A percentile compares a stretch with the other conserved stretches of the same genome.
Conservation (phyloP, 2,329 filamentous ascomycete species). For the Colletotrichum phormii region DNA sequence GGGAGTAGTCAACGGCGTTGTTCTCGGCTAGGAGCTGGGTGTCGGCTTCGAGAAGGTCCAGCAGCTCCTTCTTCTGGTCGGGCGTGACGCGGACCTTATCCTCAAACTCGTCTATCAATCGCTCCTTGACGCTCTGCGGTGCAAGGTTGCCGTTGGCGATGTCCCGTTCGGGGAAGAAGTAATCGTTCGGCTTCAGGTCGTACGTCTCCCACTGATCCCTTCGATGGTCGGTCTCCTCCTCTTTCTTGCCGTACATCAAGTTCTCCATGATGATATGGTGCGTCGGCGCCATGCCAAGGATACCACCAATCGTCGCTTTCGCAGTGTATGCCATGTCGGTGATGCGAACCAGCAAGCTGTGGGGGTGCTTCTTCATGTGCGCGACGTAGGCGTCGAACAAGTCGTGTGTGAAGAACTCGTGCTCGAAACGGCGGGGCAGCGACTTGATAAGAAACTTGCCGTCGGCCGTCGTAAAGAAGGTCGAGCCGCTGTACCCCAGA, state of each 20-base stretch:
- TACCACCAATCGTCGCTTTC: conserved; percentile 66
- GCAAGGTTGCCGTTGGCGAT: conserved; percentile 73
- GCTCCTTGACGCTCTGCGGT: conserved; percentile 72
- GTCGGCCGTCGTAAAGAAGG: conserved; percentile 77
- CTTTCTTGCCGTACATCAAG: conserved; percentile 70
- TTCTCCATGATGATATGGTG: conserved; percentile 87
- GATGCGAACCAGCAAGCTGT: conserved; percentile 76
- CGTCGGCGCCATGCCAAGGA: conserved; percentile 71
- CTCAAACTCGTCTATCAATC: conserved; percentile 74
- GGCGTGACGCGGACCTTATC: conserved; percentile 71
- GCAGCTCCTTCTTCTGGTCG: conserved; percentile 66
- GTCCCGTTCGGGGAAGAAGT: conserved; percentile 82
- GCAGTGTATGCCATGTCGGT: conserved; percentile 74
- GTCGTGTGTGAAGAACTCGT: conserved; percentile 76
- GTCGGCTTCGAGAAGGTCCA: conserved; percentile 67
- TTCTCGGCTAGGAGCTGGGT: conserved; percentile 70
- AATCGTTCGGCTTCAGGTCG: conserved; percentile 79
- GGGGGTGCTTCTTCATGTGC: conserved; percentile 70
- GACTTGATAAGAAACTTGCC: conserved; percentile 78
- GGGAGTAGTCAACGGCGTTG: conserved; percentile 80
- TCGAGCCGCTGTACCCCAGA: conserved; percentile 80
- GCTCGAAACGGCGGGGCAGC: conserved; percentile 75
- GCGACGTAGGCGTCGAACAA: conserved; percentile 73
- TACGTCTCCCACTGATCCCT: conserved; percentile 73
- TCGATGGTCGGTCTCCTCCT: conserved; percentile 49